Percentiles rank a stretch among this genome's conserved stretches.
Evolutionary conservation across 179 eudicot species (phyloP).

Genomic region (Beta lomatogona): DNA sequence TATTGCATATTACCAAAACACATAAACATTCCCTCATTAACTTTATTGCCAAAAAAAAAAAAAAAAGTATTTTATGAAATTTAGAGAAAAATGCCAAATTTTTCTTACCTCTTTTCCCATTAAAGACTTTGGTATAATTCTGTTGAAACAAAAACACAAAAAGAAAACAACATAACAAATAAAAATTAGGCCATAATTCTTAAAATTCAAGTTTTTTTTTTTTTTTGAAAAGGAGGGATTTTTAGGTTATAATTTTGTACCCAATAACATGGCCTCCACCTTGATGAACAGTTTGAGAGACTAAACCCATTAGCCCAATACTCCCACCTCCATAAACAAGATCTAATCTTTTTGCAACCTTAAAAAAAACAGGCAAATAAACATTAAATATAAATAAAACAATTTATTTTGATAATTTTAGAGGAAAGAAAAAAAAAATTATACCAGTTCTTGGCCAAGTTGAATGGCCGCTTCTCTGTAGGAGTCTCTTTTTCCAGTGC

Average conservation of each 20-base stretch:
- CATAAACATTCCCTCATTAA: not conserved
- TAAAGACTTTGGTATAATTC: slow-evolving; percentile 74
- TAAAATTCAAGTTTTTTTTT: no score
- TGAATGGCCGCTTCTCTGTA: slow-evolving; percentile 62
- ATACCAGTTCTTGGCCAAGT: slow-evolving; percentile 64
- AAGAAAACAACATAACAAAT: not conserved
- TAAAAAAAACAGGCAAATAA: not conserved
- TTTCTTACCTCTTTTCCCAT: slow-evolving; percentile 66
- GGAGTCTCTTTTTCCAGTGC: slow-evolving; percentile 51
- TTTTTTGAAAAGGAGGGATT: not conserved
- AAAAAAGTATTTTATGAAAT: not conserved
- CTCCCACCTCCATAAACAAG: slow-evolving; percentile 93
- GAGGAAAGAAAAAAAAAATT: not conserved
- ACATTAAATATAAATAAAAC: not conserved
- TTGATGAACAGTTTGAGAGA: slow-evolving; percentile 66
- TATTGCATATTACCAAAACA: slow-evolving; percentile 16
- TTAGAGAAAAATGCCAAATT: not conserved
- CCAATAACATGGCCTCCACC: slow-evolving; percentile 82
- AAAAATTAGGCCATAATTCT: not conserved
- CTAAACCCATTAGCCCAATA: slow-evolving; percentile 79
- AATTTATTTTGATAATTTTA: not conserved
- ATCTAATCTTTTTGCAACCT: slow-evolving; percentile 63
- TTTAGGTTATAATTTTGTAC: slow-evolving; percentile 37
- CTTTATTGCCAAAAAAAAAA: no score
- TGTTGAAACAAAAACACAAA: slow-evolving; percentile 26